These are phyloP conservation scores for Beauveria scarabaeidicola DNA, from an alignment of 2,329 filamentous ascomycete species.

Conservation along the genomic window DNA sequence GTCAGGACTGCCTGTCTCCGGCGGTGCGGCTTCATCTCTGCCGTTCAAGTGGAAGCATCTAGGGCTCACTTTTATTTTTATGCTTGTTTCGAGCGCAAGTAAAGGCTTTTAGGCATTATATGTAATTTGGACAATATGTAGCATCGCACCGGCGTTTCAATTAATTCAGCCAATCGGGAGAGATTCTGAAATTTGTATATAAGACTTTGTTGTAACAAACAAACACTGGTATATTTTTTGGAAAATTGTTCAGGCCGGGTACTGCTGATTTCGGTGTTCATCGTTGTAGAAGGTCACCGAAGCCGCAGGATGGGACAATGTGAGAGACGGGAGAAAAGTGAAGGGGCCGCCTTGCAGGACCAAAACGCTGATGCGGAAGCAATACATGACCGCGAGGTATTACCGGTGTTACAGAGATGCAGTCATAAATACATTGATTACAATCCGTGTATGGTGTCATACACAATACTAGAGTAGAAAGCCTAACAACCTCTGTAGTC, in stretches of 20 bases:
- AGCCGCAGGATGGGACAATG: too few relatives aligned
- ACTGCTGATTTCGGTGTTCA: too few relatives aligned
- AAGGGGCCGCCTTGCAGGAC: too few relatives aligned
- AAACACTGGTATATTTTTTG: too few relatives aligned
- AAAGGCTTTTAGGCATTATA: neutral
- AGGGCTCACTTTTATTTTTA: neutral
- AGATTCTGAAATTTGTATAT: neutral
- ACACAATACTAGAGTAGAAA: neutral
- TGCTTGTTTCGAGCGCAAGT: neutral
- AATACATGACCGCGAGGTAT: too few relatives aligned
- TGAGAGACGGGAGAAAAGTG: too few relatives aligned
- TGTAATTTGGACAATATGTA: neutral
- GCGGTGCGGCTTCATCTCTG: neutral
- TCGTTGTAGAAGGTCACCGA: too few relatives aligned
- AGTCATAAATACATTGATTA: neutral
- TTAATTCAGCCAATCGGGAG: neutral
- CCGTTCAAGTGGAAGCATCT: neutral
- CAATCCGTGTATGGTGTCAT: neutral
- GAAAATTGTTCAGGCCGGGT: too few relatives aligned
- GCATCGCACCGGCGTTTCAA: neutral
- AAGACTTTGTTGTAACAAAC: neutral
- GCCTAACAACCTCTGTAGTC: neutral
- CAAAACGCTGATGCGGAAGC: too few relatives aligned
- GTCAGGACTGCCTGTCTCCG: slow-evolving; percentile 25
- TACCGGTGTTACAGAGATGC: too few relatives aligned